Base-by-base conservation (phyloP, 768 basidiomycete species). In the Tricholomella constricta region DNA sequence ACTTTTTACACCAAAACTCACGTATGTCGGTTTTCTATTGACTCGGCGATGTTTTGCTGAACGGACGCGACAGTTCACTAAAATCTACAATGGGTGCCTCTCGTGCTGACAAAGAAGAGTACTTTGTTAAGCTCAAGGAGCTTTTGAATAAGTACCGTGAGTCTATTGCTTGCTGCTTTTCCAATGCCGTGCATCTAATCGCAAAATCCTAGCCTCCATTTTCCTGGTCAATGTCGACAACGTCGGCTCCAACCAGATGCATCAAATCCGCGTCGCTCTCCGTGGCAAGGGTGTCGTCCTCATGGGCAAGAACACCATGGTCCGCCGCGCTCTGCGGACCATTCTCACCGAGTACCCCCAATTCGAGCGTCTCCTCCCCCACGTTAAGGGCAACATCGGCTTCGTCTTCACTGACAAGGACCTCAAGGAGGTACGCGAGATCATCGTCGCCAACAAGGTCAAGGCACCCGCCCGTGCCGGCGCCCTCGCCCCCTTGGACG, bases 281-380 rank as follows among this genome's bases (percentile, higher is more conserved):
- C 93, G 97, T 65, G 94, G 94, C 67, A 94, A 91, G 73, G 97
- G 92, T 79, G 78, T 94, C 55, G 94, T 99, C 61, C 76, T 99
- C 65, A 99, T 99, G 97, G 97, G 97, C 70, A 99, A 99, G 80
- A 99, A 99, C 87, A 99, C 97, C 70, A 98, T 98, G 96, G 95
- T 99, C 66, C 92, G 97, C 78, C 93, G 97, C 65, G 97, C 94
- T 56, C 83, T 99, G 58, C 94, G 97, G 59, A 81, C 87, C 66
- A 85, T 98, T 75, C 85, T 98, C 68, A 56, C 82, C 61, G 97
- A 98, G 65, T 80, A 77, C 80, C 97, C 96, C 48, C 88, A 94
- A 69, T 95, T 88, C 79, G 97, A 99, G 80, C 89, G 85, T 67
- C 89, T 99, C 74, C 88, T 99, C 55, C 96, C 94, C 60, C 84